phyloP scores from a whole-genome alignment of 2,329 filamentous ascomycete genomes.

The Nannizzia gypsea region DNA sequence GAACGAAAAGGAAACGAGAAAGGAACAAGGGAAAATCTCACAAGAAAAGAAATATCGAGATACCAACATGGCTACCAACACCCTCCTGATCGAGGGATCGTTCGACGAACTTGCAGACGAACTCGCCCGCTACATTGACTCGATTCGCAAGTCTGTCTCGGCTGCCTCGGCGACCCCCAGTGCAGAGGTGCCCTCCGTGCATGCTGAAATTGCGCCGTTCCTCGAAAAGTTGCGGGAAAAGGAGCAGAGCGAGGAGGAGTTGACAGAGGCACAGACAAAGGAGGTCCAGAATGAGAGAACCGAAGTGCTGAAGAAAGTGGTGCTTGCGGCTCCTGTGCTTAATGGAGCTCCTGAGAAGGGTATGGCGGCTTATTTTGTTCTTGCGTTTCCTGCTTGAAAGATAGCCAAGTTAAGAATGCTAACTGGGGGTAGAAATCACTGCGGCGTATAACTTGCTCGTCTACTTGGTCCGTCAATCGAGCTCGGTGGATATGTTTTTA shows the following conservation, averaged over 20 bases:
- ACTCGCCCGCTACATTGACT: conserved; percentile 86
- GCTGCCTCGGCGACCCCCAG: background rate
- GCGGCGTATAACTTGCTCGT: conserved; percentile 94
- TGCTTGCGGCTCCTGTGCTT: conserved; percentile 63
- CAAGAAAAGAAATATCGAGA: background rate
- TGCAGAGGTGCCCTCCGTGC: conserved; percentile 41
- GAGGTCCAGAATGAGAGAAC: conserved; percentile 50
- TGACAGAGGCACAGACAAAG: conserved; percentile 23
- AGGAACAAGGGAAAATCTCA: background rate
- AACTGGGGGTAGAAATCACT: conserved; percentile 59
- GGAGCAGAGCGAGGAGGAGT: conserved; percentile 42
- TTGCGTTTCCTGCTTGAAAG: background rate
- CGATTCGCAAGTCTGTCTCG: conserved; percentile 51
- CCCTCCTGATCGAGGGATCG: conserved; percentile 70
- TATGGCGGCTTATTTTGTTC: conserved; percentile 20
- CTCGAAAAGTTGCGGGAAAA: conserved; percentile 46
- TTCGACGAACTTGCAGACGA: conserved; percentile 90
- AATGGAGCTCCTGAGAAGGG: conserved; percentile 83
- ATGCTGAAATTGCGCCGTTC: conserved; percentile 57
- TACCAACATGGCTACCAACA: conserved; percentile 45
- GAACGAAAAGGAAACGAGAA: background rate
- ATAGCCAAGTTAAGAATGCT: background rate
- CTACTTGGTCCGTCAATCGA: conserved; percentile 78
- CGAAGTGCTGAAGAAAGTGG: conserved; percentile 79
- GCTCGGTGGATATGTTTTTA: conserved; percentile 74